Evolutionary conservation across 257 asterid species (phyloP), one percentile per base, ranked within the genome.

Genomic region (Petrea volubilis): DNA sequence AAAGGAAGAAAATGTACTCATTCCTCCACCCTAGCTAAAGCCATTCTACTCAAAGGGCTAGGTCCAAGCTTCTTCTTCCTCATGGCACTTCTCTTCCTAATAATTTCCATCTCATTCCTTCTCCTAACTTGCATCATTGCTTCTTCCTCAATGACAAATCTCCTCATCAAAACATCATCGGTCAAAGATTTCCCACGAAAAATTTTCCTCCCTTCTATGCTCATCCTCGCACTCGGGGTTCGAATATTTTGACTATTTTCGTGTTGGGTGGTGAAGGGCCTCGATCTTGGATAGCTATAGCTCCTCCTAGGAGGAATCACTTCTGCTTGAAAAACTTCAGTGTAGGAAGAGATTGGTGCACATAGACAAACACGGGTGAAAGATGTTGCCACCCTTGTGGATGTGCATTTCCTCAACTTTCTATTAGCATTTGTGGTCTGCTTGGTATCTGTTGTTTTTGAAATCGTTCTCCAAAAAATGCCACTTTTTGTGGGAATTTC

Each of bases 41-140:
- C 83, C 97, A 90, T 90, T 83, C 80, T 90, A 84, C 98, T 79
- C 78, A 90, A 84, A 46, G 92, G 98, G 80, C 98, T 92, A 34
- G 92, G 96, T 4, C 97, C 97, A 81, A 90, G 82, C 57, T 73
- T 90, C 68, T 77, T 86, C 80, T 89, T 92, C 65, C 85, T 86
- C 83, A 81, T 59, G 1, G 77, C 74, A 76, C 90, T 86, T 75
- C 91, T 85, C 72, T 84, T 92, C 83, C 85, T 90, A 68, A 92
- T 82, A 75, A 86, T 82, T 71, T 90, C 97, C 96, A 90, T 86
- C 76, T 92, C 85, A 84, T 90, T 92, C 74, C 92, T 92, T 77
- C 87, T 90, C 36, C 87, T 90, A 33, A 78, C 83, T 73, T 87
- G 90, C 95, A 81, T 82, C n/a, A 86, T 92, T 41, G 92, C 94